Base-by-base conservation (phyloP, 371 early-diverging fungal species). In the Blakeslea trispora region DNA sequence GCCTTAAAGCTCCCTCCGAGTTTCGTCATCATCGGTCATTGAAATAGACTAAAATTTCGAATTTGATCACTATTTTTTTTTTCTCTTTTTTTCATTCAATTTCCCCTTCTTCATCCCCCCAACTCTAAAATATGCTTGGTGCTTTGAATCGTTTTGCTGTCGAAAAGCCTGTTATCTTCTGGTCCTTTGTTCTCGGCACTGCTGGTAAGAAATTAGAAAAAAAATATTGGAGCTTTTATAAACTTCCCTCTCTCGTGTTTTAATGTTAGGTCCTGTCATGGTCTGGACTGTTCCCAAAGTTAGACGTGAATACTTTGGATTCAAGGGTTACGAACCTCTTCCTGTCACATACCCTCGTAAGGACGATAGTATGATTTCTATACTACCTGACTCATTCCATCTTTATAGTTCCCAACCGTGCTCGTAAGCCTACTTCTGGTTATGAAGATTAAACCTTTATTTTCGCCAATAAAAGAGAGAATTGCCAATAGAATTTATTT, bases 281-380 rank as follows among this genome's bases (percentile, higher is more conserved):
- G 78, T 77, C 10, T 71, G 61, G 63, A 74, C 75, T 46, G 78
- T 77, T 17, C 78, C 78, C 45, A 63, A 59, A 51, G 56, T 74
- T 23, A 72, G 78, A 59, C 78, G 78, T 55, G 66, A 77, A 40
- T 77, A 71, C 54, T 72, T 77, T 58, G 78, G 78, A 14, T 77
- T 64, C 70, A 72, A 77, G 68, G 73, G 75, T 23, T 55, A 70
- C 43, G 71, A 63, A 44, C 54, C 55, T 28, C 68, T 77, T 46
- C 78, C 78, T 42, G 37, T 74, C 21, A 74, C 75, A 42, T 77
- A 77, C 59, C 78, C 78, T 63, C 58, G 78, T 77, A 72, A 1
- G 76, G 68, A 52, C 31, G 2, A 47, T 21, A 19, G 14, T 10
- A 19, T 13, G 10, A 34, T 21, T 32, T 18, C n/a, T n/a, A n/a